Evolutionary conservation across 2,329 filamentous ascomycete species (phyloP), one percentile per base, ranked within the genome.

Genomic region (Helotiales sp.): DNA sequence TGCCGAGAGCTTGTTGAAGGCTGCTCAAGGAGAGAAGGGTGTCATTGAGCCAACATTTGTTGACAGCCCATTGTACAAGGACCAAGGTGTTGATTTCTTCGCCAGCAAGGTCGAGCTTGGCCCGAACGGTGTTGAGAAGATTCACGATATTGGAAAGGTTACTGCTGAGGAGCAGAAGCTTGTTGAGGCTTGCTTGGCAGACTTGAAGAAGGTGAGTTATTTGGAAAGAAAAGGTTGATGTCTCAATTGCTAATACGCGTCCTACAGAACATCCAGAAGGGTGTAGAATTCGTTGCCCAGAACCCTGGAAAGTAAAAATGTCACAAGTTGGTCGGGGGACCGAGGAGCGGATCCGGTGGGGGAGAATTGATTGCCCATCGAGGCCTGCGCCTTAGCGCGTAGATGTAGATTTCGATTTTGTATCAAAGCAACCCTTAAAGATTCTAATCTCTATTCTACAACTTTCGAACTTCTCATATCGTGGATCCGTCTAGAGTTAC

Each of bases 21-120:
- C 95, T 71, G 81, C 89, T 59, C 87, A 96, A 78, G 95, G 95
- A 75, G 87, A 96, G 85, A 95, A 93, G 86, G 91, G 91, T 74
- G 89, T 99, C 70, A 76, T 96, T 67, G 95, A 99, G 88, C 93
- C 93, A 69, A 93, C 93, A 63, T 99, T 96, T 72, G 93, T 99
- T 73, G 92, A 99, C 79, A 93, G 89, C 75, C 93, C 93, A 64
- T 87, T 98, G 68, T 98, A 91, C 90, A 97, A 97, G 89, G 92
- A 97, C 81, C 89, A 96, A 82, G 95, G 93, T 73, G 85, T 96
- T 72, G 90, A 96, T 61, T 99, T 96, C 90, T 99, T 99, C 82
- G 89, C 91, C 74, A 93, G 89, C 80, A 88, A 86, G 77, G 90
- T 99, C 74, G 91, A 96, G 83, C 90, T 99, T 72, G 95, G 95